Conservation (phyloP, 352 stramenopile genomes). For the Aphanomyces stellatus region DNA sequence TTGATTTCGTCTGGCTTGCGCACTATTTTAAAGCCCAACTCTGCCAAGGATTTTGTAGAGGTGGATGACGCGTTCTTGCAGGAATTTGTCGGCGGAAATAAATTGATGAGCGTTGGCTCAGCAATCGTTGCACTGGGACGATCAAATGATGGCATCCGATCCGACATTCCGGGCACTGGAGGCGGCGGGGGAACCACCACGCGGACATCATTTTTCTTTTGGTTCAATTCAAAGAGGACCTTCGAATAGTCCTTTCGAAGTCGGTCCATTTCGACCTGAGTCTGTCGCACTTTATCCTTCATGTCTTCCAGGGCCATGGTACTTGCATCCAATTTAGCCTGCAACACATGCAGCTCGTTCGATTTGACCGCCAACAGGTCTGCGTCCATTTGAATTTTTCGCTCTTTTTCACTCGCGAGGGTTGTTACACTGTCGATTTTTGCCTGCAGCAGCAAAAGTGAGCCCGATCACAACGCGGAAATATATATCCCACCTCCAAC, state of each 20-base stretch:
- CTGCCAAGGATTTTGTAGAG: conserved; percentile 14
- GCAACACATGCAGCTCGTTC: conserved; percentile 24
- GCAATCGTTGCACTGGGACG: not conserved
- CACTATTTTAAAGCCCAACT: not conserved
- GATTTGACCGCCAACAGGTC: conserved; percentile 27
- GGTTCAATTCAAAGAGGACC: conserved; percentile 35
- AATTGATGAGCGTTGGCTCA: too few relatives aligned
- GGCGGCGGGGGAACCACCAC: not conserved
- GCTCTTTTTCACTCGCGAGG: conserved; percentile 25
- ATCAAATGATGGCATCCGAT: not conserved
- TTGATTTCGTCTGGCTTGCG: conserved; percentile 21
- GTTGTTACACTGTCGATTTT: conserved; percentile 24
- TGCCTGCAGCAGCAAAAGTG: not conserved
- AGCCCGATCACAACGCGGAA: too few relatives aligned
- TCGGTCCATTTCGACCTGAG: conserved; percentile 31
- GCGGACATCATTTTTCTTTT: conserved; percentile 19
- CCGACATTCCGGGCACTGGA: conserved; percentile 23
- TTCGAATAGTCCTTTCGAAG: conserved; percentile 42
- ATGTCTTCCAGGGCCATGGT: conserved; percentile 30
- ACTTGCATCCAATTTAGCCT: conserved; percentile 25
- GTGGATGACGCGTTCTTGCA: too few relatives aligned
- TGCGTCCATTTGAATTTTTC: conserved; percentile 21
- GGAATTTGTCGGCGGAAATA: too few relatives aligned
- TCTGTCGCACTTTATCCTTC: conserved; percentile 30
- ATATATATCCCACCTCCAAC: not conserved